These are phyloP conservation scores for Metarhizium humberi DNA, from an alignment of 2,329 filamentous ascomycete species.

Conservation along the genomic window DNA sequence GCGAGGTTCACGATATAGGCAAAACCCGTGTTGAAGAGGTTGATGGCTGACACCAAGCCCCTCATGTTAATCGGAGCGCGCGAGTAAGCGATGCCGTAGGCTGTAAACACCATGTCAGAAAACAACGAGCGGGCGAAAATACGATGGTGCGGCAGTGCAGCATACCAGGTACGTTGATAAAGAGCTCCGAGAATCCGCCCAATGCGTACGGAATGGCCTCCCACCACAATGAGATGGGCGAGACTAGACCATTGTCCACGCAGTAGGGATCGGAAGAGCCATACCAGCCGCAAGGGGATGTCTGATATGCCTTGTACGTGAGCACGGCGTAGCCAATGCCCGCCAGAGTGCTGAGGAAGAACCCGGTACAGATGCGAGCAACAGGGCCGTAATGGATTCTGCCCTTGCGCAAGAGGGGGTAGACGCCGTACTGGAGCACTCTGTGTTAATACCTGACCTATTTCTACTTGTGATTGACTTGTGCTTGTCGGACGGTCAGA, in stretches of 20 bases:
- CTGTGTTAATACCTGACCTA: too few species aligned
- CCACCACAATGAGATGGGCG: constrained; percentile 16
- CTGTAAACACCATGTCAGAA: constrained; percentile 9
- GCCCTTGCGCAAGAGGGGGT: constrained; percentile 42
- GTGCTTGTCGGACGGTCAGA: too few species aligned
- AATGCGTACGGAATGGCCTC: constrained; percentile 15
- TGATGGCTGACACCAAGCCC: constrained; percentile 39
- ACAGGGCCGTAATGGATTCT: constrained; percentile 50
- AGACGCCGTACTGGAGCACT: constrained; percentile 27
- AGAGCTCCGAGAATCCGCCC: constrained; percentile 19
- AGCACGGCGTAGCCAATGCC: constrained; percentile 48
- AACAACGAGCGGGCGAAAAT: too few species aligned
- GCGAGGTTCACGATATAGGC: constrained; percentile 36
- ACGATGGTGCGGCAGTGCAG: background rate
- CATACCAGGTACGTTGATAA: constrained; percentile 16
- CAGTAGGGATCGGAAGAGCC: constrained; percentile 14
- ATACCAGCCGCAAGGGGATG: constrained; percentile 34
- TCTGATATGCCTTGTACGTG: constrained; percentile 50
- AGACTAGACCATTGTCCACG: constrained; percentile 14
- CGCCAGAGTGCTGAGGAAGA: constrained; percentile 35
- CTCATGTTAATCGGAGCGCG: constrained; percentile 42
- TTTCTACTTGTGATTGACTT: too few species aligned
- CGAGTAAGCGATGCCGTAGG: constrained; percentile 42
- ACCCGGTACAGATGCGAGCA: constrained; percentile 47
- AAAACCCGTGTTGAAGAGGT: constrained; percentile 36